Percentiles rank a stretch among this genome's conserved stretches.
Evolutionary conservation across 306 rosid genomes (phyloP).

Genomic region (Neltuma alba): DNA sequence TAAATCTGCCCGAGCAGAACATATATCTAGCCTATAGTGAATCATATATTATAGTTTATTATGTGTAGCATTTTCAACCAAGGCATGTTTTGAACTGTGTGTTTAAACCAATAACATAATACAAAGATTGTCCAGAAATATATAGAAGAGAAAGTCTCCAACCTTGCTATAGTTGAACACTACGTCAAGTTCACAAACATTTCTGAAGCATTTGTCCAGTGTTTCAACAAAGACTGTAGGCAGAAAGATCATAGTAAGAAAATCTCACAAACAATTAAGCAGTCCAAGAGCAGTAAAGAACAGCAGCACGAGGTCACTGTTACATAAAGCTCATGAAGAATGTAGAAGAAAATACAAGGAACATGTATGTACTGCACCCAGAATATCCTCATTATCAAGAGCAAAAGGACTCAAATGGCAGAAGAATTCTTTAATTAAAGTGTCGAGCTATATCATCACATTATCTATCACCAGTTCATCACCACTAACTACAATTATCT

Average conservation of each 20-base stretch:
- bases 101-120: neutral
- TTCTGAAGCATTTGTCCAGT: slow-evolving; percentile 94
- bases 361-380: neutral
- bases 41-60: neutral
- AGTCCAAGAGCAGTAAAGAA: slow-evolving; percentile 9
- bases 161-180: slow-evolving; percentile 97
- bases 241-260: slow-evolving; percentile 40
- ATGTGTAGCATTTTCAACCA: neutral
- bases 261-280: slow-evolving; percentile 23
- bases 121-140: neutral
- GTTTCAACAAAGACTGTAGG: slow-evolving; percentile 94
- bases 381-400: slow-evolving; percentile 5
- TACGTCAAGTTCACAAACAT: slow-evolving; percentile 92
- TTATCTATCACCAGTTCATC: slow-evolving; percentile 1
- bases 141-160: slow-evolving; percentile 21
- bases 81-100: neutral
- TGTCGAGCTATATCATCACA: slow-evolving; percentile 10
- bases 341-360: slow-evolving; percentile 18
- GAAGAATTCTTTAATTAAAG: slow-evolving; percentile 13
- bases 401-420: slow-evolving; percentile 23
- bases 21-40: neutral
- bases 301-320: neutral
- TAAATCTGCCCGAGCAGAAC: slow-evolving; percentile 8
- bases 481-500: neutral
- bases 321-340: slow-evolving; percentile 10